Base-by-base conservation (phyloP, 805 yeast genomes). In the Saccharomyces jurei region DNA sequence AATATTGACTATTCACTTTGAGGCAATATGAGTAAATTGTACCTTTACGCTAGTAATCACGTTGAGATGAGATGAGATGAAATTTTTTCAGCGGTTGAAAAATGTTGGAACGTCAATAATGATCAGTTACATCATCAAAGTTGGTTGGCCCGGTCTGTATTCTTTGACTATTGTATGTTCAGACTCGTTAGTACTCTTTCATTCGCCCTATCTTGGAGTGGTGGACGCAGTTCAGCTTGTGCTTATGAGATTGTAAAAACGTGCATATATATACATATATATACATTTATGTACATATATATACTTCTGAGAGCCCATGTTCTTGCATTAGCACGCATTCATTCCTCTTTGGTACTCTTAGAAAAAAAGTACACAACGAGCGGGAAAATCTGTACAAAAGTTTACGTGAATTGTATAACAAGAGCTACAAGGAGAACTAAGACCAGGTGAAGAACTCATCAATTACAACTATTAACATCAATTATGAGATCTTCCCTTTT, bases 11-110 rank as follows among this genome's bases (percentile, higher is more conserved):
- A 29, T 6, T 9, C 31, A 31, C 21, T 17, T 11, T 14, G 3
- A 13, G 8, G 4, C 14, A 13, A 29, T 6, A 9, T 8, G 2
- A 10, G 13, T 29, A 10, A 29, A 8, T 29, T 29, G 31, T 29
- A 29, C 13, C 31, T 10, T 29, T 29, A 29, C 9, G 31, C 13
- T 29, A 26, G 30, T 30, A 36, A 44, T 32, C 22, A 32, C 2
- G 10, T 41, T 56, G 60, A 53, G 61, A 59, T 62, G 62, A 54
- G 63, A 59, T 62, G 63, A 57, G 63, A 60, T 60, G 55, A 51
- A 29, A 6, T 28, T 27, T 25, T 17, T n/a, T 49, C 55, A 47
- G 52, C 26, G 41, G 30, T 17, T 49, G 58, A 54, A 60, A 60
- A 60, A 54, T 58, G 60, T 61, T 51, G 49, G 46, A 46, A 36